phyloP scores from a whole-genome alignment of 768 basidiomycete genomes.

The Termitomyces sp. region DNA sequence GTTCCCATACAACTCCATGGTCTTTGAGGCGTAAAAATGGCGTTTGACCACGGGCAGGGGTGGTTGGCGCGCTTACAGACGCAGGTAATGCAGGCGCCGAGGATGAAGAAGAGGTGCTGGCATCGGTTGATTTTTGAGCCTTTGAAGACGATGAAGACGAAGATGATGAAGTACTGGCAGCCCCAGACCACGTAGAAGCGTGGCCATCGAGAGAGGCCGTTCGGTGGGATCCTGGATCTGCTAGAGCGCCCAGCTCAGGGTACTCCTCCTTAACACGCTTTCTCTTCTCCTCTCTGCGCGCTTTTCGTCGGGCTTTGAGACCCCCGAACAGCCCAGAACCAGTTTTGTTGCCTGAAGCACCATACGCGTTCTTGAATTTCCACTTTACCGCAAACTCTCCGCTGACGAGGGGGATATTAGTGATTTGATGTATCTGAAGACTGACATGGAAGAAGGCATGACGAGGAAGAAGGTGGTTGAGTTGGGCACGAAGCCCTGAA shows the following conservation, averaged over 20 bases:
- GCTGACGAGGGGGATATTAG: constrained; percentile 65
- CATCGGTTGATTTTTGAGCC: constrained; percentile 6
- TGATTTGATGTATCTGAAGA: constrained; percentile 61
- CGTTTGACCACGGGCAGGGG: constrained; percentile 58
- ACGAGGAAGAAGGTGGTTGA: constrained; percentile 57
- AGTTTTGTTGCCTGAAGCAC: constrained; percentile 28
- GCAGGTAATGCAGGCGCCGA: constrained; percentile 6
- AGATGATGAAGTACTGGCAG: constrained; percentile 14
- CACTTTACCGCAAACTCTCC: constrained; percentile 70
- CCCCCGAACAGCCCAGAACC: constrained; percentile 37
- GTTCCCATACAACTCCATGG: constrained; percentile 62
- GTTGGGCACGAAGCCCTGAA: constrained; percentile 48
- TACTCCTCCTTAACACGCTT: neutral
- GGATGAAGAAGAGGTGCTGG: constrained; percentile 7
- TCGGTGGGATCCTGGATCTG: constrained; percentile 2
- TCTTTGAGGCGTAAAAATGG: constrained; percentile 55
- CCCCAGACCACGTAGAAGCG: constrained; percentile 11
- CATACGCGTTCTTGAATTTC: constrained; percentile 61
- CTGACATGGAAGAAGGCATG: constrained; percentile 65
- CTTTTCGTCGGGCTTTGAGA: constrained; percentile 26
- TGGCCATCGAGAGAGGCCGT: constrained; percentile 10
- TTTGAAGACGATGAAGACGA: constrained; percentile 10
- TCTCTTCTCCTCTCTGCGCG: constrained; percentile 15
- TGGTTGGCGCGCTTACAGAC: constrained; percentile 11
- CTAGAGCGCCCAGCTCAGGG: neutral